Evolutionary conservation across 768 basidiomycete genomes (phyloP).

Genomic region (Heimioporus sp.): DNA sequence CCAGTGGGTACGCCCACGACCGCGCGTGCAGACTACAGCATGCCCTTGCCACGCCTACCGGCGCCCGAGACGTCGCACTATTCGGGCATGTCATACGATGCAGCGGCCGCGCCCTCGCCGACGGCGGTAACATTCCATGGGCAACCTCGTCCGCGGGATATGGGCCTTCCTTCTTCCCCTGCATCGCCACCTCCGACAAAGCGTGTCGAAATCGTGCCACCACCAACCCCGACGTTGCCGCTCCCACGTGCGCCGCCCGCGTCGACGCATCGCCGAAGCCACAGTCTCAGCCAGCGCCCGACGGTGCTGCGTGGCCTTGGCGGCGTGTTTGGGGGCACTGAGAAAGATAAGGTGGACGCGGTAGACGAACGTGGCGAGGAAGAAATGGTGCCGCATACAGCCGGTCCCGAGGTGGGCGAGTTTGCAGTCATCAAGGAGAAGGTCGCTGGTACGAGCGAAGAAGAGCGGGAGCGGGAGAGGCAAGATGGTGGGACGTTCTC

Average conservation of each 20-base stretch:
- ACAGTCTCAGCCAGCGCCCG: slow-evolving; percentile 80
- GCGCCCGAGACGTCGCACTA: slow-evolving; percentile 80
- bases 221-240: slow-evolving; percentile 16
- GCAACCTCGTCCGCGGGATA: slow-evolving; percentile 66
- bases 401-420: slow-evolving; percentile 58
- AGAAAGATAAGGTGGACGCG: slow-evolving; percentile 14
- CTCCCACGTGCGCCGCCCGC: slow-evolving; percentile 72
- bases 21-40: slow-evolving; percentile 70
- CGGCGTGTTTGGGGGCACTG: slow-evolving; percentile 52
- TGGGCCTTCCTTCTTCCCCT: slow-evolving; percentile 45
- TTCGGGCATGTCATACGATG: slow-evolving; percentile 79
- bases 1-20: slow-evolving; percentile 24
- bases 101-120: slow-evolving; percentile 50
- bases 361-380: slow-evolving; percentile 44
- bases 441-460: slow-evolving; percentile 12
- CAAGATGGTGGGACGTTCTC: slow-evolving; percentile 38
- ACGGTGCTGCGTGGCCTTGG: slow-evolving; percentile 51
- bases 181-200: slow-evolving; percentile 19
- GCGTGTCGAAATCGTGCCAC: slow-evolving; percentile 25
- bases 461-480: slow-evolving; percentile 18
- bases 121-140: slow-evolving; percentile 56
- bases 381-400: slow-evolving; percentile 52
- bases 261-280: slow-evolving; percentile 77
- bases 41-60: slow-evolving; percentile 79
- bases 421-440: slow-evolving; percentile 46